phyloP scores from a whole-genome alignment of 2,329 filamentous ascomycete species.

The Xylaria sp. region DNA sequence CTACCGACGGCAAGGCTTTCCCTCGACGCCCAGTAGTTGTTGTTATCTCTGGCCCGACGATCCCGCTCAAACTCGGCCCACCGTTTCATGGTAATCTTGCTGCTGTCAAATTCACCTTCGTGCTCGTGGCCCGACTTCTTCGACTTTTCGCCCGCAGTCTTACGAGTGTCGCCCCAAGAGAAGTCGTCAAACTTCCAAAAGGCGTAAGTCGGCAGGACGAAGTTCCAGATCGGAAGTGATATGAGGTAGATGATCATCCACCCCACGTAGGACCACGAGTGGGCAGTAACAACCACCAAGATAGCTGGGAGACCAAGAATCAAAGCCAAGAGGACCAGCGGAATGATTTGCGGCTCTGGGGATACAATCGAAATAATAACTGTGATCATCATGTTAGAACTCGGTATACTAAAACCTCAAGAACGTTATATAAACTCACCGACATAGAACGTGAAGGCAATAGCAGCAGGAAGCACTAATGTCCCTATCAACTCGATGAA shows the following conservation, averaged over 20 bases:
- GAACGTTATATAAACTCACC: conserved; percentile 58
- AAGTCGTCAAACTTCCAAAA: conserved; percentile 99
- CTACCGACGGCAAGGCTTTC: conserved; percentile 53
- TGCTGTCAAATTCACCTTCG: conserved; percentile 96
- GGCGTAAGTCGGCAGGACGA: conserved; percentile 88
- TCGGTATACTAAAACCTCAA: neutral
- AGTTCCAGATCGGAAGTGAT: conserved; percentile 96
- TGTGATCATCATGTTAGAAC: conserved; percentile 42
- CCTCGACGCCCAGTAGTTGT: conserved; percentile 55
- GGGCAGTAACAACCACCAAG: conserved; percentile 89
- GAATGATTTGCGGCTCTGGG: conserved; percentile 80
- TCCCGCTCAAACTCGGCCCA: conserved; percentile 94
- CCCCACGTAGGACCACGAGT: conserved; percentile 85
- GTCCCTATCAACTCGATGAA: conserved; percentile 95
- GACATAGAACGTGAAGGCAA: conserved; percentile 95
- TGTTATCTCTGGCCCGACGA: conserved; percentile 50
- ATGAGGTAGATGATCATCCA: conserved; percentile 98
- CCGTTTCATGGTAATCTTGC: conserved; percentile 98
- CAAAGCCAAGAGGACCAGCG: conserved; percentile 82
- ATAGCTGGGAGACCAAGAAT: conserved; percentile 93
- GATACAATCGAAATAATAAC: conserved; percentile 84
- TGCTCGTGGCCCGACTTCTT: conserved; percentile 86
- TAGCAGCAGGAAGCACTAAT: conserved; percentile 90
- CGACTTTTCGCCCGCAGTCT: conserved; percentile 87
- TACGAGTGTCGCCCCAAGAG: conserved; percentile 96